Conservation (phyloP, 805 yeast genomes). For the Hanseniaspora guilliermondii region DNA sequence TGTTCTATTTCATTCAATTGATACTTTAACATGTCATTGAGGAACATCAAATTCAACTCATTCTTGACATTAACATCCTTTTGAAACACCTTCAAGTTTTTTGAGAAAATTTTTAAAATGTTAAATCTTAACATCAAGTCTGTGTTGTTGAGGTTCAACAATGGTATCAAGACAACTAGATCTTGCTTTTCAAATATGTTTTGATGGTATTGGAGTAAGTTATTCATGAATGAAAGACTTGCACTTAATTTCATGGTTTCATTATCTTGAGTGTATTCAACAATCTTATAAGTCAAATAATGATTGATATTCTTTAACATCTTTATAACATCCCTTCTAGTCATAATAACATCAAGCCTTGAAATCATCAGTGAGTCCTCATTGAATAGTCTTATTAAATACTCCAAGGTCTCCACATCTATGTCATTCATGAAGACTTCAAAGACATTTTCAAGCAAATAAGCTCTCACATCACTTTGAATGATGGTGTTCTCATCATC, state of each 20-base stretch:
- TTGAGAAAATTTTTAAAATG: slow-evolving; percentile 35
- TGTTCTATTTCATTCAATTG: not conserved
- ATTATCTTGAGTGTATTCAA: not conserved
- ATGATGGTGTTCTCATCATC: slow-evolving; percentile 62
- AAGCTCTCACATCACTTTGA: slow-evolving; percentile 31
- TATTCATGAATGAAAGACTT: not conserved
- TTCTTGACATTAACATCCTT: not conserved
- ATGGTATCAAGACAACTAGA: slow-evolving; percentile 52
- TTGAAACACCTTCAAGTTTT: not conserved
- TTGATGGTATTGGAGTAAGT: slow-evolving; percentile 18
- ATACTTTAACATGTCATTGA: not conserved
- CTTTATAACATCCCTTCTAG: not conserved
- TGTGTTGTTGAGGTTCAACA: slow-evolving; percentile 36
- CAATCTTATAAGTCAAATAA: not conserved
- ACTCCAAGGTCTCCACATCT: not conserved
- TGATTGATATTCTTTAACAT: not conserved
- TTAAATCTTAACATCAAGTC: slow-evolving; percentile 26
- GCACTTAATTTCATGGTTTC: not conserved
- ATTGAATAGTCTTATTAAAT: not conserved
- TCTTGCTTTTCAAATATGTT: slow-evolving; percentile 53
- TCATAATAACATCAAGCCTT: not conserved
- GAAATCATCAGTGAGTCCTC: not conserved
- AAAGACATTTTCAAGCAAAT: slow-evolving; percentile 33
- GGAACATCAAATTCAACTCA: not conserved
- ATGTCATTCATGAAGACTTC: not conserved